Evolutionary conservation across 2,329 filamentous ascomycete genomes (phyloP), one percentile per base, ranked within the genome.

Genomic region (Beauveria sp.): DNA sequence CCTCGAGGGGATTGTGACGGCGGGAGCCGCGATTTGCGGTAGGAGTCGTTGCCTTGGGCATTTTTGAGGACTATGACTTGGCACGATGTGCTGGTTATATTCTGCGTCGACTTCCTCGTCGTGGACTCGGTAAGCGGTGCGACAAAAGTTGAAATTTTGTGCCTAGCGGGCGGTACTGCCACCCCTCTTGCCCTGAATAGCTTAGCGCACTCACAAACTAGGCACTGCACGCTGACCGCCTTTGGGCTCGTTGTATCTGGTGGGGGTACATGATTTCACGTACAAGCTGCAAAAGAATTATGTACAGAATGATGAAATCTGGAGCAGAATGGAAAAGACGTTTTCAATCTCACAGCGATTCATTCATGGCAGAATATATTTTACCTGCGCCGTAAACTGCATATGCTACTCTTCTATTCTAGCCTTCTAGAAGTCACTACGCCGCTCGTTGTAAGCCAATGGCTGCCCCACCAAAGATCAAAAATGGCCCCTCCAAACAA

Each of bases 1-100:
- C 90, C 68, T 93, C 89, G 63, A 99, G 88, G 46, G 93, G 92
- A 67, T 96, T 96, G 77, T 97, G 93, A 66, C 90, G 86, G 70
- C 88, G 85, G 63, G 80, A 80, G 67, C 80, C 80, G 71, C 81
- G 84, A 66, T 73, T 77, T 62, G 79, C 80, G 66, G 79, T 81
- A 20, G 84, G 80, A 61, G 83, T 83, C 30, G 80, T 84, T 54
- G 88, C 86, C 79, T 96, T 96, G 43, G 92, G 91, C 92, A 96
- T 96, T n/a, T 40, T 63, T 5, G 4, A 44, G 16, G 48, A n/a
- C 8, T 34, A 58, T 51, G 20, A 20, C 34, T 41, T 50, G 10
- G 18, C 28, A 40, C 56, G n/a, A 43, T 40, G 16, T 8, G 56
- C 56, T 34, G 34, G 14, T 37, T 48, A n/a, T 16, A 22, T 47